Base-by-base conservation (phyloP, 257 asterid species). In the Solanum microdontum region DNA sequence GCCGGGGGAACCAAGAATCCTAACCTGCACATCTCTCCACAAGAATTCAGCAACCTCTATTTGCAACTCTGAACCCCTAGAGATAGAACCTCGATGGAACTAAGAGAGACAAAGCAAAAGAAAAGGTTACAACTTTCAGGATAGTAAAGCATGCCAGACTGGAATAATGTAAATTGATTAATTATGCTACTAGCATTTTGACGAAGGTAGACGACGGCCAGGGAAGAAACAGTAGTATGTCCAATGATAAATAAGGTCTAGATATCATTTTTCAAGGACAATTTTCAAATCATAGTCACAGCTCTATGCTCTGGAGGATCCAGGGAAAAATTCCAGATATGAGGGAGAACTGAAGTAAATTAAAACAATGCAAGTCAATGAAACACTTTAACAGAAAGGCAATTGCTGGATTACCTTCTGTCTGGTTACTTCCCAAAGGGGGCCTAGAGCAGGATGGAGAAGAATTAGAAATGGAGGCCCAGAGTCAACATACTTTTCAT, bases 371-470 rank as follows among this genome's bases (percentile, higher is more conserved):
- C 66, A 85, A 21, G 43, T 43, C 28, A 24, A 34, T 23, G 19
- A 40, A 40, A 85, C 33, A 28, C 37, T 34, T 26, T 6, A 66
- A 64, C 39, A 28, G 69, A 34, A 86, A 24, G 37, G 68, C 32
- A 36, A 51, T 76, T 77, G 24, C 68, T 60, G 83, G 64, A 90
- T 89, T 87, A 94, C 99, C 93, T 97, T 97, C 91, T 97, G 99
- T 87, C 97, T 91, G 84, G 90, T 96, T 92, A 97, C 93, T 92
- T 95, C 98, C 99, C 99, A 97, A 87, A 97, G 94, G 68, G 99
- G 99, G 72, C 99, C 99, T 79, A 97, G 92, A 91, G 99, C 98
- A 88, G 99, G 99, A 91, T 97, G 99, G 87, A 97, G 98, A 89
- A 96, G 93, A 88, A 97, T 91, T 90, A 97, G 93, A 95, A 92